Conservation (phyloP, 2,329 filamentous ascomycete genomes). For the Aurifilum marmelostoma region DNA sequence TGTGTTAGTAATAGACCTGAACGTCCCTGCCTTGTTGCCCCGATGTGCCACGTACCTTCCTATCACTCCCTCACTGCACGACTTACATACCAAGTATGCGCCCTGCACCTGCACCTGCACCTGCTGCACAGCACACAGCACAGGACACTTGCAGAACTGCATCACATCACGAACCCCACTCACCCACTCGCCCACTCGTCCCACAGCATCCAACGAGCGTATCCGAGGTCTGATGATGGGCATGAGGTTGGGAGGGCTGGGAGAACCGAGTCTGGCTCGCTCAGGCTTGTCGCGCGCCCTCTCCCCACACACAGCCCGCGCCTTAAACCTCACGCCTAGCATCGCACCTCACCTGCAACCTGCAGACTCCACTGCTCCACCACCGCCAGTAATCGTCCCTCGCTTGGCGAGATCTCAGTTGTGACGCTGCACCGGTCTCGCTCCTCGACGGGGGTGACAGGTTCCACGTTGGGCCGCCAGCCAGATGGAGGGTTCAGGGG, state of each 20-base stretch:
- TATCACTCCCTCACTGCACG: background rate
- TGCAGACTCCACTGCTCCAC: background rate
- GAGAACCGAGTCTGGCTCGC: background rate
- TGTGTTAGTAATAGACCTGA: background rate
- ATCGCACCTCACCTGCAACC: conserved; percentile 3
- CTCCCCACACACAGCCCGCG: conserved; percentile 2
- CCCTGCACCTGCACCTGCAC: conserved; percentile 4
- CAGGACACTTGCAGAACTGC: conserved; percentile 6
- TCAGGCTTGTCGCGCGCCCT: background rate
- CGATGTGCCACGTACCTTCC: background rate
- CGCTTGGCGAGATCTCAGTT: background rate
- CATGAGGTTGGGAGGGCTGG: background rate
- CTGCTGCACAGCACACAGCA: background rate
- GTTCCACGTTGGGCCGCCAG: conserved; percentile 2
- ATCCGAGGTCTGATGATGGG: background rate
- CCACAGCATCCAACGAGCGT: background rate
- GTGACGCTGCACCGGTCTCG: conserved; percentile 4
- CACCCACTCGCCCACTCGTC: background rate
- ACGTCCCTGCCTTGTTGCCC: background rate
- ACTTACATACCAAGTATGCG: too few species aligned
- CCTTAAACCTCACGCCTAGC: background rate
- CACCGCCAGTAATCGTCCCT: background rate
- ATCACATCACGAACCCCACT: background rate
- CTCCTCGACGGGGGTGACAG: background rate
- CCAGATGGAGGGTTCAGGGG: background rate